A percentile compares a stretch with the other conserved stretches of the same genome.
phyloP scores from a whole-genome alignment of 169 alveolate species.

The Eimeria falciformis region DNA sequence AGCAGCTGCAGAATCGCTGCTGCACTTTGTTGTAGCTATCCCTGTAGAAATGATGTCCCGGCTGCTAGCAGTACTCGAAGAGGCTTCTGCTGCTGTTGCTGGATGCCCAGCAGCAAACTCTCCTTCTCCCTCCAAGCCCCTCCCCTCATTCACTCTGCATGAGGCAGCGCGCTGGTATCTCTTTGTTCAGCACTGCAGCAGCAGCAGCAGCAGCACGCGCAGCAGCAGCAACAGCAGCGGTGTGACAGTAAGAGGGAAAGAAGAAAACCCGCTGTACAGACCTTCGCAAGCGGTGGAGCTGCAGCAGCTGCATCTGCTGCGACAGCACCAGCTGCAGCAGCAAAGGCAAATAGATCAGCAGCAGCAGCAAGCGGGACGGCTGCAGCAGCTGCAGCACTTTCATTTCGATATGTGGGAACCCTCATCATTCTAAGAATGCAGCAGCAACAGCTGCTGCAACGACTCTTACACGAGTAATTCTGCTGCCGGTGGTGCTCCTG shows the following conservation, averaged over 20 bases:
- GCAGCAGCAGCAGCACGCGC: not conserved
- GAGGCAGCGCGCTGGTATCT: conserved; percentile 45
- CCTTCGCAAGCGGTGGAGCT: no score
- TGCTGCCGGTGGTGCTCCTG: not conserved
- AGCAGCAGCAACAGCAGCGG: conserved; percentile 33
- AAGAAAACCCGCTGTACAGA: no score
- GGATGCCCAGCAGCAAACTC: not conserved
- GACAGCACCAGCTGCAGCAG: not conserved
- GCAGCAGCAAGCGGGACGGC: not conserved
- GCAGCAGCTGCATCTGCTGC: not conserved
- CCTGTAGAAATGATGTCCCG: not conserved
- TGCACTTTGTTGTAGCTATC: conserved; percentile 7
- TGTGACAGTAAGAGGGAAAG: not conserved
- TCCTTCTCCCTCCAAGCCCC: not conserved
- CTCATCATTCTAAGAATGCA: no score
- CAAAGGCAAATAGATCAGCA: not conserved
- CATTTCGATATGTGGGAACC: no score
- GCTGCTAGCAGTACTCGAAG: not conserved
- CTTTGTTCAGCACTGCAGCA: conserved; percentile 15
- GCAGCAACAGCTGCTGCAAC: not conserved
- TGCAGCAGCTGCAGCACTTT: not conserved
- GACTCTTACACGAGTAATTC: no score
- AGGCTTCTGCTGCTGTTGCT: conserved; percentile 52
- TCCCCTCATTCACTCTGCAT: conserved; percentile 13
- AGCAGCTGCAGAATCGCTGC: not conserved